Evolutionary conservation across 805 yeast genomes (phyloP).

Genomic region (Barnettozyma vustinii): DNA sequence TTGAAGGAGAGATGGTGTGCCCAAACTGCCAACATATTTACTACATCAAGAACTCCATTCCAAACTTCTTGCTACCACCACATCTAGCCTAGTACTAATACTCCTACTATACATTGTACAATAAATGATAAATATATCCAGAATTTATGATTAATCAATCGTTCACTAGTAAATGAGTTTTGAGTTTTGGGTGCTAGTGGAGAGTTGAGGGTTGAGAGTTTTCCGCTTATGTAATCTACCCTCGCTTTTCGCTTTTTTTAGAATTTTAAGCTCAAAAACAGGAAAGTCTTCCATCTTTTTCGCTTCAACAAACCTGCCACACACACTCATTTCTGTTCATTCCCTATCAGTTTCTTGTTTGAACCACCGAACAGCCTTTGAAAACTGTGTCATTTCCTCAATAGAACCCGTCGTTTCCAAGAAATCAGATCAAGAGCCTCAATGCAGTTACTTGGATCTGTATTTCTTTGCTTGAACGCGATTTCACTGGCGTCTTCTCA

Average conservation of each 20-base stretch:
- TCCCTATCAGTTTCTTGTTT: neutral
- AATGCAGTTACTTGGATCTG: neutral
- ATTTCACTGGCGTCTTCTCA: neutral
- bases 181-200: too few relatives aligned
- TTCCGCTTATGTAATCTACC: neutral
- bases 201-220: too few relatives aligned
- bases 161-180: too few relatives aligned
- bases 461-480: conserved; percentile 1
- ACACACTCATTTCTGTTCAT: neutral
- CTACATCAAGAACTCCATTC: conserved; percentile 87
- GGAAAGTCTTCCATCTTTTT: neutral
- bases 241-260: neutral
- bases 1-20: conserved; percentile 88
- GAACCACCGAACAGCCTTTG: neutral
- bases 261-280: neutral
- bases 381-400: too few relatives aligned
- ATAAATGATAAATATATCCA: too few relatives aligned
- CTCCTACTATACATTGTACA: neutral
- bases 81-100: conserved; percentile 53
- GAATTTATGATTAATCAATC: neutral
- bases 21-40: conserved; percentile 81
- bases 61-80: conserved; percentile 91
- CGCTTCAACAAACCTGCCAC: neutral
- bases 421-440: too few relatives aligned
- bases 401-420: neutral